phyloP scores from a whole-genome alignment of 441 rosid genomes.

The Erodium chrysanthum region DNA sequence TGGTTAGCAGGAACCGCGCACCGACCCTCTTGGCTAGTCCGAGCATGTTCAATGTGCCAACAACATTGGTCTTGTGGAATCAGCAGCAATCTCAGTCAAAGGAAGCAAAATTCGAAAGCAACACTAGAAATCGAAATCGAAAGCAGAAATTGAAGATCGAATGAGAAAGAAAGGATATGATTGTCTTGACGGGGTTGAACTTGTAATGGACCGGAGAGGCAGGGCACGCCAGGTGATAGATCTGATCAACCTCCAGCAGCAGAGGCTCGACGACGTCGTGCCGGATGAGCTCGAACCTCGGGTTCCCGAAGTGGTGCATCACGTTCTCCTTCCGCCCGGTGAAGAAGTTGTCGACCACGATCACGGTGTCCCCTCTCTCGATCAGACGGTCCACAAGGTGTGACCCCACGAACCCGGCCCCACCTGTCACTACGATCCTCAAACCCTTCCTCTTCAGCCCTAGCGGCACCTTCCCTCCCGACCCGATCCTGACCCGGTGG shows the following conservation, averaged over 20 bases:
- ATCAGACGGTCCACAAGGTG: slow-evolving; percentile 89
- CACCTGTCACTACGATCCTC: slow-evolving; percentile 80
- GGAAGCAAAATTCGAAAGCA: background rate
- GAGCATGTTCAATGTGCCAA: slow-evolving; percentile 82
- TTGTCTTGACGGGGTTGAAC: slow-evolving; percentile 84
- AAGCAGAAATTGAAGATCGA: background rate
- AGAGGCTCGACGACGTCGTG: slow-evolving; percentile 90
- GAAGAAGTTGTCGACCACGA: slow-evolving; percentile 85
- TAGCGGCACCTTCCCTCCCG: slow-evolving; percentile 56
- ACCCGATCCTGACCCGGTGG: slow-evolving; percentile 24
- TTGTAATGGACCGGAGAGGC: slow-evolving; percentile 95
- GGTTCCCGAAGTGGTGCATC: slow-evolving; percentile 87
- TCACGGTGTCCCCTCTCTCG: slow-evolving; percentile 76
- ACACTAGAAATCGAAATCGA: background rate
- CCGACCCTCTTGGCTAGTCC: slow-evolving; percentile 87
- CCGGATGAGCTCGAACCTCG: slow-evolving; percentile 71
- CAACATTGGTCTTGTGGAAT: slow-evolving; percentile 75
- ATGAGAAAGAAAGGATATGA: slow-evolving; percentile 57
- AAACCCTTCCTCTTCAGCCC: slow-evolving; percentile 66
- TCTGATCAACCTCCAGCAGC: slow-evolving; percentile 84
- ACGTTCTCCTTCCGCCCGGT: slow-evolving; percentile 87
- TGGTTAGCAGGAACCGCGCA: slow-evolving; percentile 71
- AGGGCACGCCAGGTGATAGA: slow-evolving; percentile 90
- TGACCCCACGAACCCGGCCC: slow-evolving; percentile 91
- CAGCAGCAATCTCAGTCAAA: slow-evolving; percentile 25